Base-by-base conservation (phyloP, 371 early-diverging fungal genomes). In the Mucor velutinosus region DNA sequence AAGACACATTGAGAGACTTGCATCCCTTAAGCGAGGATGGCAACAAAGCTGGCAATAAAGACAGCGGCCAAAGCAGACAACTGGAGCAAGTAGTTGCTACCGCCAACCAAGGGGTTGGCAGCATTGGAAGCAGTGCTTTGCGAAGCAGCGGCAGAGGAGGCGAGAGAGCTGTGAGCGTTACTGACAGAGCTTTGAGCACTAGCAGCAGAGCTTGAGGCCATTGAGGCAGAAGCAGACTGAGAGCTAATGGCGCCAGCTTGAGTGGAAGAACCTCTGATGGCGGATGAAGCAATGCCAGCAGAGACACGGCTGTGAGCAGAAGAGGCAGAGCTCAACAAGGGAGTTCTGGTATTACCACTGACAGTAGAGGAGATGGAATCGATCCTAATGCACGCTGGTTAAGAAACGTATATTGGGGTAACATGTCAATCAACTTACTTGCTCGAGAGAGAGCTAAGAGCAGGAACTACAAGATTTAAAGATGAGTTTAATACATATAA, bases 281-380 rank as follows among this genome's bases (percentile, higher is more conserved):
- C 3, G 35, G 45, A 21, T 29, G 58, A 56, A 37, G 71, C 66
- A 21, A 57, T 15, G 11, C 59, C 67, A 43, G 76, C 43, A 29
- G 73, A 70, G 19, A 74, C 65, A 74, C 75, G 75, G 14, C 66
- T 65, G n/a, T 64, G 62, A 39, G 74, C 74, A 58, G 74, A 74
- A 3, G 29, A 10, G 43, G 75, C 74, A 61, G 74, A 73, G 7
- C 37, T 30, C n/a, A 66, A 43, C 14, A 64, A 41, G 21, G 30
- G 29, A 19, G 65, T 43, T 23, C 30, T 45, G 5, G 17, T 14
- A 8, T 33, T 3, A 15, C 45, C 37, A 39, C 37, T 56, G 32
- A 17, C 45, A 47, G 62, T 45, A 17, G 57, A 17, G 12, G 62
- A 41, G 12, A 60, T 12, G 7, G 65, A 64, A 33, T 56, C 67